Base-by-base conservation (phyloP, 2,329 filamentous ascomycete genomes). In the Sclerotinia sclerotiorum region DNA sequence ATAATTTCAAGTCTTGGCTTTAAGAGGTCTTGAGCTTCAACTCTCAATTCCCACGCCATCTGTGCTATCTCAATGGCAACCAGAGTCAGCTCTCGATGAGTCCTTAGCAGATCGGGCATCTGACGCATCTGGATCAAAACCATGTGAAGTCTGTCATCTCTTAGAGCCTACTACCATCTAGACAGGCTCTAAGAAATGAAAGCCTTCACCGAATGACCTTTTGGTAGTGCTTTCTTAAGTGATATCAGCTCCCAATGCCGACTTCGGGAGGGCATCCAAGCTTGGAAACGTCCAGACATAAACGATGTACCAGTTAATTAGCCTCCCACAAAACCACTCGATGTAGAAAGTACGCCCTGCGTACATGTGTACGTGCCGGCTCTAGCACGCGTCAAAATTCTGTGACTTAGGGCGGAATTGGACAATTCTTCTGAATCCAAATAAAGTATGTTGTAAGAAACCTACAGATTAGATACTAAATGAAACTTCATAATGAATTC, bases 141-240 rank as follows among this genome's bases (percentile, higher is more conserved):
- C 42, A 61, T 48, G 27, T 61, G 32, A 24, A 61, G 42, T 3
- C 15, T 13, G 11, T 10, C 27, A n/a, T 60, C 24, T 35, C 17
- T 32, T 5, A 60, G 15, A 17, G 44, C 44, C 42, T n/a, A n/a
- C n/a, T n/a, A n/a, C n/a, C n/a, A n/a, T n/a, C n/a, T n/a, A n/a
- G n/a, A n/a, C n/a, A n/a, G n/a, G n/a, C n/a, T n/a, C n/a, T n/a
- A n/a, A n/a, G n/a, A n/a, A n/a, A n/a, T n/a, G n/a, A n/a, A n/a
- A n/a, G n/a, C n/a, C n/a, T n/a, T n/a, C n/a, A n/a, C n/a, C n/a
- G n/a, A n/a, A n/a, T 80, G 2, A 84, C 82, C 73, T 83, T 80
- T 62, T 85, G 81, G 72, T 87, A 86, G 72, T 86, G 83, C 70
- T 85, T 82, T 58, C 85, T 77, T 15, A 83, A 82, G 71, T 84